Evolutionary conservation across 257 asterid species (phyloP), one percentile per base, ranked within the genome.

Genomic region (Asclepias syriaca): DNA sequence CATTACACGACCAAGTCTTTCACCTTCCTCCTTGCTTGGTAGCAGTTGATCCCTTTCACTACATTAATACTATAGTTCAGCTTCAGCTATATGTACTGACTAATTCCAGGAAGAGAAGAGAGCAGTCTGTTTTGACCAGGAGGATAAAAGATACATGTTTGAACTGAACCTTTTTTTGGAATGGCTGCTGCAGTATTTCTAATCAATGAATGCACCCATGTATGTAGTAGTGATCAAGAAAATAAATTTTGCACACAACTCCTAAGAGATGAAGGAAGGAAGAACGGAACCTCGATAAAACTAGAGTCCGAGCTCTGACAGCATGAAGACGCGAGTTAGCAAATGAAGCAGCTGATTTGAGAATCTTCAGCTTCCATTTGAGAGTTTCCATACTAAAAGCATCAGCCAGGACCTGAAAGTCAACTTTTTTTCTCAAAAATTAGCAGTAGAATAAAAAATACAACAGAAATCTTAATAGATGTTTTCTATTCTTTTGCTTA

Each of bases 261-360:
- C 34, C 34, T 29, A 29, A 29, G 34, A 29, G 34, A 29, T 29
- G 34, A 29, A 29, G 34, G 34, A 29, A 29, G 34, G 34, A 29
- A 56, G 74, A 37, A 48, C 11, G 56, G 19, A 18, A 93, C 97
- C 98, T 87, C 39, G 89, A 84, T 72, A 93, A 92, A 72, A 93
- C 78, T 71, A 90, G 74, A 19, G 93, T 85, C 71, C 86, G 86
- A 82, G 96, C 89, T 85, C 83, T 93, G 75, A 93, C 92, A 64
- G 98, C 93, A 84, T 90, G 96, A 66, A 90, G 97, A 12, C 97
- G 90, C 72, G 97, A 93, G 81, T 88, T 93, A 70, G 90, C 86
- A 73, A 64, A 93, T 66, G 86, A 77, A 68, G 92, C 89, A 68
- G 87, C 97, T 60, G 94, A 84, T 78, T 90, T 86, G 32, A 93